phyloP scores from a whole-genome alignment of 1,139 yeast genomes.

The Diutina rugosa region DNA sequence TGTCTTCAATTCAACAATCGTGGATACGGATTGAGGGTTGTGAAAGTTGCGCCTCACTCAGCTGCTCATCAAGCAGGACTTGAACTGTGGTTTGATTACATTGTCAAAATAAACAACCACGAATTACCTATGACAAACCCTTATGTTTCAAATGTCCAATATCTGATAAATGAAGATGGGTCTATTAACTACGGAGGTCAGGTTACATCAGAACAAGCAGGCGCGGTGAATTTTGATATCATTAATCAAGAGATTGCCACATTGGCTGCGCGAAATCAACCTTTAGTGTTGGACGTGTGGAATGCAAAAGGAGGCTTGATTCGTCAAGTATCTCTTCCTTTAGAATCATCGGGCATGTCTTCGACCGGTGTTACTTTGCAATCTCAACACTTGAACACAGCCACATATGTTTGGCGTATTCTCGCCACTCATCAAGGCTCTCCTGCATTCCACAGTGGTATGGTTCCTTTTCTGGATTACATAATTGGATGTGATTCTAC shows the following conservation, averaged over 20 bases:
- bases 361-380: conserved; percentile 56
- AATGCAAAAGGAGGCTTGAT: conserved; percentile 75
- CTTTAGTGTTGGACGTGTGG: conserved; percentile 62
- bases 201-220: conserved; percentile 24
- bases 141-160: conserved; percentile 16
- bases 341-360: conserved; percentile 8
- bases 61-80: conserved; percentile 28
- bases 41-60: conserved; percentile 29
- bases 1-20: conserved; percentile 27
- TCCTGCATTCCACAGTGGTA: conserved; percentile 78
- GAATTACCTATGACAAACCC: conserved; percentile 45
- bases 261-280: conserved; percentile 14
- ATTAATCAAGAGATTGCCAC: conserved; percentile 22
- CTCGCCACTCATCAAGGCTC: conserved; percentile 61
- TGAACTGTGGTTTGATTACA: conserved; percentile 80
- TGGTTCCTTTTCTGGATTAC: conserved; percentile 78
- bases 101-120: conserved; percentile 66
- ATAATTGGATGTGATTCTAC: conserved; percentile 74
- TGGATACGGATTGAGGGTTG: conserved; percentile 30
- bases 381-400: conserved; percentile 61
- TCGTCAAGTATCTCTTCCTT: conserved; percentile 37
- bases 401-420: conserved; percentile 85
- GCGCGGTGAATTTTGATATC: conserved; percentile 21
- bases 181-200: conserved; percentile 25
- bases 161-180: conserved; percentile 31